Conservation (phyloP, 345 rosid species). For the Salix purpurea region DNA sequence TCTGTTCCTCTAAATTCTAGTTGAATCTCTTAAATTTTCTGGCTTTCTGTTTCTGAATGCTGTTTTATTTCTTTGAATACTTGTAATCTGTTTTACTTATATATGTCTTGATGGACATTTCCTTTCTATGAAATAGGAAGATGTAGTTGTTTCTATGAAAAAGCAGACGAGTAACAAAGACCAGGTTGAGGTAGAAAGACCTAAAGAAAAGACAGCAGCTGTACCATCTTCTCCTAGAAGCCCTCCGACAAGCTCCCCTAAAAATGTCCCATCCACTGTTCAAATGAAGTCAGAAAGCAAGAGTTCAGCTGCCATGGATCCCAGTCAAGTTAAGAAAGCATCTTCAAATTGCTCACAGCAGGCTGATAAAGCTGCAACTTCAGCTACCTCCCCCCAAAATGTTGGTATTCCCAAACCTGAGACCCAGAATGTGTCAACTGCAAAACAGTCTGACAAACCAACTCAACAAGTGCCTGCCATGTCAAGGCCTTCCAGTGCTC, state of each 20-base stretch:
- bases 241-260: slow-evolving; percentile 28
- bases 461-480: slow-evolving; percentile 38
- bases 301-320: slow-evolving; percentile 31
- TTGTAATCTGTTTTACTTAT: not conserved
- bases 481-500: slow-evolving; percentile 94
- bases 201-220: slow-evolving; percentile 50
- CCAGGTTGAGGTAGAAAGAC: slow-evolving; percentile 47
- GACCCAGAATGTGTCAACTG: slow-evolving; percentile 35
- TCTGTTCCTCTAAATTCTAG: not conserved
- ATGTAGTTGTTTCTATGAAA: slow-evolving; percentile 30
- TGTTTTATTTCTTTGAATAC: not conserved
- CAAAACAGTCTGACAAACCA: slow-evolving; percentile 44
- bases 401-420: slow-evolving; percentile 38
- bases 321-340: slow-evolving; percentile 35
- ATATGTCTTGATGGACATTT: slow-evolving; percentile 2
- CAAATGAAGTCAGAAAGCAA: slow-evolving; percentile 48
- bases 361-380: slow-evolving; percentile 37
- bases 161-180: slow-evolving; percentile 37
- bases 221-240: slow-evolving; percentile 52
- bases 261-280: slow-evolving; percentile 24
- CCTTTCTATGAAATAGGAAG: slow-evolving; percentile 25
- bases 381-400: slow-evolving; percentile 28
- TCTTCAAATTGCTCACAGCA: slow-evolving; percentile 37
- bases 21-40: not conserved
- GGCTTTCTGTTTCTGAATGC: not conserved